Percentiles rank a stretch among this genome's conserved stretches.
Evolutionary conservation across 2,329 filamentous ascomycete species (phyloP).

Genomic region (Aspergillus calidoustus): DNA sequence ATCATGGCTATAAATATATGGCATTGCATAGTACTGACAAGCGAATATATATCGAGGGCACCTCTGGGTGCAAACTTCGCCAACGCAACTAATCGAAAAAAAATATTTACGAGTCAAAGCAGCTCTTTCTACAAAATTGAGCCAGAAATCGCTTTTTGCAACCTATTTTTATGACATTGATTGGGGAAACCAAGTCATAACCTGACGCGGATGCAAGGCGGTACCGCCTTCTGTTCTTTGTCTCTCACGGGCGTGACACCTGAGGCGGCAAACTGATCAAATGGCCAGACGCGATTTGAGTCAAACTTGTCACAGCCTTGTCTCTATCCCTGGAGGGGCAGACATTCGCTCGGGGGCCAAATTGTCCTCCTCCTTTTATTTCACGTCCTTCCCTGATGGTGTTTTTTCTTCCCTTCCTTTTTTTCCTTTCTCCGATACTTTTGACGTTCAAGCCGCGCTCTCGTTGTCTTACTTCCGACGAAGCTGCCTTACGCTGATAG

Average conservation of each 20-base stretch:
- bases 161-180: not conserved
- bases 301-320: constrained; percentile 5
- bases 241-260: not conserved
- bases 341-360: constrained; percentile 7
- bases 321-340: constrained; percentile 3
- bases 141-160: not conserved
- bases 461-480: not conserved
- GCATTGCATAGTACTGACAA: too few species aligned
- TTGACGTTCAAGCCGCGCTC: not conserved
- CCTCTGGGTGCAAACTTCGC: too few species aligned
- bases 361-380: constrained; percentile 1
- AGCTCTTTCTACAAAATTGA: not conserved
- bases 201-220: too few species aligned
- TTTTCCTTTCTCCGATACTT: not conserved
- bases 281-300: not conserved
- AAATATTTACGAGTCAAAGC: not conserved
- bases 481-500: not conserved
- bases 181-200: not conserved
- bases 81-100: too few species aligned
- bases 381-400: not conserved
- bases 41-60: too few species aligned
- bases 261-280: not conserved
- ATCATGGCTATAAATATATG: too few species aligned
- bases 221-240: not conserved
- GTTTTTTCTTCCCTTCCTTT: not conserved